Evolutionary conservation across 179 eudicot species (phyloP).

Genomic region (Beta corolliflora): DNA sequence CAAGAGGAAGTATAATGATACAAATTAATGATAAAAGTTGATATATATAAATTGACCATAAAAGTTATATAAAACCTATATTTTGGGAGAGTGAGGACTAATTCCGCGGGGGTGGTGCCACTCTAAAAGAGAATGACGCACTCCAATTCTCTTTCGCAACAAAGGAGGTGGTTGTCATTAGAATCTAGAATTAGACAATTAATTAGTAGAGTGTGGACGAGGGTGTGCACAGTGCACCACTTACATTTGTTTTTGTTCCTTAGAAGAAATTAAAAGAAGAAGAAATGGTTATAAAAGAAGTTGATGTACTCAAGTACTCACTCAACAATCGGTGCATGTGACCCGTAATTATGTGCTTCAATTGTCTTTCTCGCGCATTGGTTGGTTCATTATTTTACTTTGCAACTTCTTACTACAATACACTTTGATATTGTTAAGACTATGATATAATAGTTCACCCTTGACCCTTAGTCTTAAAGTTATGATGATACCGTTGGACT

Average conservation of each 20-base stretch:
- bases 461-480: neutral
- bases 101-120: too few species aligned
- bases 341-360: slow-evolving; percentile 25
- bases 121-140: too few species aligned
- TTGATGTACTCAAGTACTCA: slow-evolving; percentile 21
- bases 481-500: neutral
- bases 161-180: too few species aligned
- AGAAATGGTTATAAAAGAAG: neutral
- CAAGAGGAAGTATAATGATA: too few species aligned
- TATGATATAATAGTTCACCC: neutral
- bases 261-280: neutral
- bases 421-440: too few species aligned
- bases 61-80: too few species aligned
- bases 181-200: too few species aligned
- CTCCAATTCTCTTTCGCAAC: too few species aligned
- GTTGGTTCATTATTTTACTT: neutral
- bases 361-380: slow-evolving; percentile 23
- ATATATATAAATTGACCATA: too few species aligned
- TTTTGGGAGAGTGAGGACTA: too few species aligned
- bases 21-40: too few species aligned
- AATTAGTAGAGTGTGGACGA: too few species aligned
- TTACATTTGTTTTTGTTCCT: slow-evolving; percentile 1
- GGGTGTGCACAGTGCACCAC: neutral
- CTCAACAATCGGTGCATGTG: slow-evolving; percentile 30
- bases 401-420: neutral